Conservation (phyloP, 495 filamentous ascomycete genomes). For the Aspergillus funiculosus region DNA sequence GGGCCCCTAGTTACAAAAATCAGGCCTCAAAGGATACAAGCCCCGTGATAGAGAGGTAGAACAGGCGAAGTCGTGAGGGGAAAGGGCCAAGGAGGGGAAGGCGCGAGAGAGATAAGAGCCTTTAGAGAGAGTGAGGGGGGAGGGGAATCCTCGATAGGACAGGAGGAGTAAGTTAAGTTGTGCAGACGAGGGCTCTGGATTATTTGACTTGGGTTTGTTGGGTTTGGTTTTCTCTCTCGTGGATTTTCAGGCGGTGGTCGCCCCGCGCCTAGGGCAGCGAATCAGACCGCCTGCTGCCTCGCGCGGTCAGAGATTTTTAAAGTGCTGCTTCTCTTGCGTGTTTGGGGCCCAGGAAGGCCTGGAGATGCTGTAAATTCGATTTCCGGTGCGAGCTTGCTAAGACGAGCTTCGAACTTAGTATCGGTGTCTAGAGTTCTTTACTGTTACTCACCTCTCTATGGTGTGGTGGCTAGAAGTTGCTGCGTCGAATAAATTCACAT, state of each 20-base stretch:
- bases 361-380: no score
- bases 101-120: constrained; percentile 15
- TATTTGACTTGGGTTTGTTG: constrained; percentile 23
- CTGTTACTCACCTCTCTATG: no score
- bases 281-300: constrained; percentile 37
- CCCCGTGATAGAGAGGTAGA: constrained; percentile 22
- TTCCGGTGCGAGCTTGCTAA: no score
- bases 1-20: constrained; percentile 34
- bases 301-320: constrained; percentile 27
- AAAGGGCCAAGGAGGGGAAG: constrained; percentile 2
- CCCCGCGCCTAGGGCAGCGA: constrained; percentile 41
- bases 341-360: no score
- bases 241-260: constrained; percentile 35
- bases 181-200: constrained; percentile 16
- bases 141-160: constrained; percentile 9
- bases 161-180: no score
- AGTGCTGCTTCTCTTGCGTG: no score
- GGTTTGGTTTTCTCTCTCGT: constrained; percentile 30
- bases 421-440: no score
- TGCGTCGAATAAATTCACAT: no score
- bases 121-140: constrained; percentile 16
- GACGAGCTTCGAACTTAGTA: no score
- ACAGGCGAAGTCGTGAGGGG: constrained; percentile 15
- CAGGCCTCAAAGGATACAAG: constrained; percentile 23
- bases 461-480: no score